These are phyloP conservation scores for Albizia julibrissin DNA, from an alignment of 306 rosid species.

Conservation along the genomic window DNA sequence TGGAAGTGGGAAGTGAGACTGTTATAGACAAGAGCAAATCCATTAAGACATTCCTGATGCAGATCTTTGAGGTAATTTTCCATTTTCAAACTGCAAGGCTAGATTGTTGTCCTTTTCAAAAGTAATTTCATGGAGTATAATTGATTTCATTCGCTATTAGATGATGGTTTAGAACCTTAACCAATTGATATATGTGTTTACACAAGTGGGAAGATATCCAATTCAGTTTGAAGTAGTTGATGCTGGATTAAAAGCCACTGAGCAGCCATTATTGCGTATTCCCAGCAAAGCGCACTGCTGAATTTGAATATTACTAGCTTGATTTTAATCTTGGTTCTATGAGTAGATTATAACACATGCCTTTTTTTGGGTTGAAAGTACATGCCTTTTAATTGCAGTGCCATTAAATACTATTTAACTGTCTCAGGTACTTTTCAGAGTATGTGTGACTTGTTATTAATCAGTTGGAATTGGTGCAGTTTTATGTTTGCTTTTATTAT, in stretches of 20 bases:
- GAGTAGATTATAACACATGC: neutral
- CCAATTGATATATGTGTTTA: neutral
- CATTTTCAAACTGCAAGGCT: constrained; percentile 1
- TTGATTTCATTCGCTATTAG: neutral
- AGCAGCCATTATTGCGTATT: neutral
- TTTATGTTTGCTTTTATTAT: constrained; percentile 12
- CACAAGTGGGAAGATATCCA: neutral
- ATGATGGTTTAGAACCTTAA: constrained; percentile 19
- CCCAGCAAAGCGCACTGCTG: constrained; percentile 6
- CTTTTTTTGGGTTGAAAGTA: neutral
- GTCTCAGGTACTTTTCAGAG: neutral
- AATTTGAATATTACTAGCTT: constrained; percentile 23
- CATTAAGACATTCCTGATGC: constrained; percentile 97
- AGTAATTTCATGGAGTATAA: neutral
- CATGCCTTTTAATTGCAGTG: constrained; percentile 1
- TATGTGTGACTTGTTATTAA: constrained; percentile 14
- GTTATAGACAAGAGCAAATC: constrained; percentile 99
- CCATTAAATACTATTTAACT: constrained; percentile 15
- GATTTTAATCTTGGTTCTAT: constrained; percentile 19
- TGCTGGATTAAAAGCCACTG: constrained; percentile 11
- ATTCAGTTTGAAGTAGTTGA: constrained; percentile 24
- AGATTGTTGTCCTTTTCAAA: constrained; percentile 3
- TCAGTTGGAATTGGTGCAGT: constrained; percentile 17
- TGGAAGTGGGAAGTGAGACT: constrained; percentile 99
- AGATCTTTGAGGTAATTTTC: constrained; percentile 83